These are phyloP conservation scores for Globisporangium lucens DNA, from an alignment of 352 stramenopile species.

Conservation along the genomic window DNA sequence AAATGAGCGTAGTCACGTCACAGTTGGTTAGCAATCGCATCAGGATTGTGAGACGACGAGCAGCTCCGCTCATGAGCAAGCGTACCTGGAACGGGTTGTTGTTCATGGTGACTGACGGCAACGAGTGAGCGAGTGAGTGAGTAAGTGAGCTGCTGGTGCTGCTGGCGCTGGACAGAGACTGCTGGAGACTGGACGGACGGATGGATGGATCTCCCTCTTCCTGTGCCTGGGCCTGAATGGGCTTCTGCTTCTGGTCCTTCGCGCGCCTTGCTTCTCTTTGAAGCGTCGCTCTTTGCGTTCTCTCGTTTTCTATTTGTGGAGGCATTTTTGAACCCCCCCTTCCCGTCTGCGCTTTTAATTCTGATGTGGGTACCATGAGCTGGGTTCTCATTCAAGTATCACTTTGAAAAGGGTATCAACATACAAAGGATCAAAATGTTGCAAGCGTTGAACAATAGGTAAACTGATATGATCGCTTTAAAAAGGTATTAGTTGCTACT, in stretches of 20 bases:
- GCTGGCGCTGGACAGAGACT: slow-evolving; percentile 3
- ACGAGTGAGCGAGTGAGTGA: too few species aligned
- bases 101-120: slow-evolving; percentile 16
- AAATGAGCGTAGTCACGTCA: too few species aligned
- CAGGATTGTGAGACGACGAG: background rate
- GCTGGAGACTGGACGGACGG: slow-evolving; percentile 4
- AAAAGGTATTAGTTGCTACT: background rate
- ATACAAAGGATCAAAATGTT: background rate
- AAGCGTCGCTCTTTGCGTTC: slow-evolving; percentile 1
- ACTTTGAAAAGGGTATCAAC: background rate
- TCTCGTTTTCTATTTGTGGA: slow-evolving; percentile 13
- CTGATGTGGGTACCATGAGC: background rate
- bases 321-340: background rate
- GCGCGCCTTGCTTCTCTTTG: background rate
- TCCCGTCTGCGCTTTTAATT: background rate
- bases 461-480: background rate
- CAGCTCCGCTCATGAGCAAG: background rate
- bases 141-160: background rate
- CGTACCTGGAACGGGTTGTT: slow-evolving; percentile 28
- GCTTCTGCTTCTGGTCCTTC: slow-evolving; percentile 2
- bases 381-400: background rate
- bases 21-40: background rate
- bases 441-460: background rate
- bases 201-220: background rate
- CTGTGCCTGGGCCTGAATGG: background rate